Evolutionary conservation across 257 asterid genomes (phyloP), one percentile per base, ranked within the genome.

Genomic region (Knoxia roxburghii): DNA sequence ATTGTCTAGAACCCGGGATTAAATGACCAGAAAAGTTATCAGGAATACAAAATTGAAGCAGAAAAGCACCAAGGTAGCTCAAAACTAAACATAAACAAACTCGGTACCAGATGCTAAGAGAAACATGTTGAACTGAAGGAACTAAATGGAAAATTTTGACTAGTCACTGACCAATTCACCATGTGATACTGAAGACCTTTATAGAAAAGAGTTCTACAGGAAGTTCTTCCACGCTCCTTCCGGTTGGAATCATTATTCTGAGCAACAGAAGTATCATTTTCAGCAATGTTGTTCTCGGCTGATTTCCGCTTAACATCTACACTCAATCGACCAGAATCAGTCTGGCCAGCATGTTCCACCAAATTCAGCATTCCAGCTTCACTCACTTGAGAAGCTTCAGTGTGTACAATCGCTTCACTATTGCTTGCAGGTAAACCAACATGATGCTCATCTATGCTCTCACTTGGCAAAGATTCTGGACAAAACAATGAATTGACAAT

Each of bases 171-270:
- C 99, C 99, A 90, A 86, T 93, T 93, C 72, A 93, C 99, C 97
- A 93, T 93, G 85, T 90, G 99, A 90, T 93, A 93, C 56, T 87
- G 95, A 67, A 85, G 80, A 52, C 95, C 97, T 80, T 77, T 79
- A 73, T 82, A 81, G 77, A 80, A 86, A 80, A 93, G 94, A 80
- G 84, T 83, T 60, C 91, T 83, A 26, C 80, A 76, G 68, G 87
- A 68, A 76, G 90, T 64, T 76, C 81, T 90, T 67, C 91, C 95
- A 32, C 88, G 98, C 51, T 88, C 93, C 75, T 73, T 90, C 27
- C 33, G 43, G 72, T 68, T 86, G 69, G 81, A 73, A 68, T 81
- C 87, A 77, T 72, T 77, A 40, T 72, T 86, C 46, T 85, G 86
- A 69, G 89, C 73, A 5, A 84, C 78, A 77, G 95, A 70, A 64